Conservation (phyloP, 768 basidiomycete genomes). For the Flagelloscypha sp. region DNA sequence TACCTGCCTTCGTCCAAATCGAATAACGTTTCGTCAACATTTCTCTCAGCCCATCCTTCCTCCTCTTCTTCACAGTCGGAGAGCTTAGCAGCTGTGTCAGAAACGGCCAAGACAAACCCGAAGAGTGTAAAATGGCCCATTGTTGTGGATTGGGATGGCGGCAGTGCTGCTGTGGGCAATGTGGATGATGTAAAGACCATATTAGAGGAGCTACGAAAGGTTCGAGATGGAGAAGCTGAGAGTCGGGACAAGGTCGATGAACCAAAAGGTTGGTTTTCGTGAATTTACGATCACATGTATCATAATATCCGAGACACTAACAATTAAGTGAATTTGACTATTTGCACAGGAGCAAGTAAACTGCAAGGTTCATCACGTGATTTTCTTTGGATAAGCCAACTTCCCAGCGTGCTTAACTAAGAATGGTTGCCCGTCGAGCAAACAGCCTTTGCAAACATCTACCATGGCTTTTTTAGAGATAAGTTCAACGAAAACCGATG, state of each 20-base stretch:
- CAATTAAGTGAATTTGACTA: too few species aligned
- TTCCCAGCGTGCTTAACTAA: too few species aligned
- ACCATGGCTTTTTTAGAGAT: too few species aligned
- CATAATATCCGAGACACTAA: too few species aligned
- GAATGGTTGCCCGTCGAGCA: too few species aligned
- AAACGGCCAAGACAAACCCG: constrained; percentile 48
- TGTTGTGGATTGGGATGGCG: constrained; percentile 70
- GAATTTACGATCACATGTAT: too few species aligned
- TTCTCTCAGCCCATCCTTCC: constrained; percentile 60
- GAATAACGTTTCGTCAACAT: constrained; percentile 25
- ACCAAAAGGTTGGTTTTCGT: constrained; percentile 52
- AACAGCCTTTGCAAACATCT: too few species aligned
- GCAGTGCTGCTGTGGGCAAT: constrained; percentile 57
- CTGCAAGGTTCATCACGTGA: too few species aligned
- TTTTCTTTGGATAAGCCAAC: too few species aligned
- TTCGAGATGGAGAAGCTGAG: constrained; percentile 54
- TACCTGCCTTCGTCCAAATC: constrained; percentile 38
- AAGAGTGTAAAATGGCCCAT: constrained; percentile 56
- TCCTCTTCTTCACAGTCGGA: constrained; percentile 30
- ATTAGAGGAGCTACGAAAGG: constrained; percentile 55
- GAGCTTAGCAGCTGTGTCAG: constrained; percentile 35
- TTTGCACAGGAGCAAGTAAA: too few species aligned
- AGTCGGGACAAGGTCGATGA: constrained; percentile 27
- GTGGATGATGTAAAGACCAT: constrained; percentile 62
- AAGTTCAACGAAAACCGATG: too few species aligned